Base-by-base conservation (phyloP, 1,139 yeast genomes). In the Kluyveromyces marxianus region DNA sequence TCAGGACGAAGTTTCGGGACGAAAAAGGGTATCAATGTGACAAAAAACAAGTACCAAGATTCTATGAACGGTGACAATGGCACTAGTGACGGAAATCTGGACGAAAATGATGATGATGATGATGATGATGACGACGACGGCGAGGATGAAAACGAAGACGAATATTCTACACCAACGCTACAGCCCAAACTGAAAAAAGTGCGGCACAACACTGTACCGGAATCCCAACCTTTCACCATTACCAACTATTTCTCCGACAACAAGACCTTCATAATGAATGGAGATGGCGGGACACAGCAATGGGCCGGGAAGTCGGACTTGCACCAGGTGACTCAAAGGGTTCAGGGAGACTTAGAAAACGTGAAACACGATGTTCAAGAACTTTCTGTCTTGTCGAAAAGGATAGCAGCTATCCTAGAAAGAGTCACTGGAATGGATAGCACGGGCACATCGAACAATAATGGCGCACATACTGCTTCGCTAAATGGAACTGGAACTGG, bases 181-280 rank as follows among this genome's bases (percentile, higher is more conserved):
- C 41, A 40, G 25, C 43, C 37, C 7, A 25, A 24, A 4, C n/a
- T 26, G 26, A 40, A 40, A 32, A 40, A 34, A 28, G 34, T 26
- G 14, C 34, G 35, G 10, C 24, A 21, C 8, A 26, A 10, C 4
- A 27, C 8, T 10, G 25, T n/a, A 6, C 43, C 43, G 24, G 31
- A 33, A 27, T 33, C 37, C n/a, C 43, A 40, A 24, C 43, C 43
- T 7, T 40, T 40, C 27, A 28, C 37, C 10, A 40, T 40, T 4
- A 40, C 43, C 5, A 40, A 40, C 33, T 40, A 40, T 21, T 35
- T 40, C 32, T 40, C 43, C 5, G 43, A 40, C 38, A 40, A 40
- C 34, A 40, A 40, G 10, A 40, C 43, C 4, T 34, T 40, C 21
- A 34, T 40, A 2, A 40, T 40, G 43, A 40, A 40, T 27, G 43